Percentiles rank a stretch among this genome's conserved stretches.
Evolutionary conservation across 495 filamentous ascomycete genomes (phyloP).

Genomic region (Letharia lupina): DNA sequence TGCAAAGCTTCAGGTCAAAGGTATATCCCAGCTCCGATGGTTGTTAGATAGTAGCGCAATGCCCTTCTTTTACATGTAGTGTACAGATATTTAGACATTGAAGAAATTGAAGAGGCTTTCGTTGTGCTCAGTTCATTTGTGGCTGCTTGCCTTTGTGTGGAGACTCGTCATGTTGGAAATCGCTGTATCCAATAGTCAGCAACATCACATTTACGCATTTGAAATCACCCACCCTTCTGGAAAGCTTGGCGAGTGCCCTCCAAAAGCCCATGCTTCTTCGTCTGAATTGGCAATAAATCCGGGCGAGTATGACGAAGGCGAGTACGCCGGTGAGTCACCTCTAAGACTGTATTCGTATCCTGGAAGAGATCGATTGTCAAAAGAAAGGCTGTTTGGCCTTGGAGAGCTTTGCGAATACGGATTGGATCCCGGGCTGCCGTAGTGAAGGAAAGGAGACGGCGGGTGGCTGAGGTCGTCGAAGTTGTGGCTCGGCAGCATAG

Average conservation of each 20-base stretch:
- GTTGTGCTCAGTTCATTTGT: constrained; percentile 6
- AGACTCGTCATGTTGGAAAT: constrained; percentile 8
- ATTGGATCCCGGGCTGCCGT: constrained; percentile 18
- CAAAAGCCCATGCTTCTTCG: constrained; percentile 21
- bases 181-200: constrained; percentile 13
- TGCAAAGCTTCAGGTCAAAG: neutral
- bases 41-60: neutral
- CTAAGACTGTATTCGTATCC: constrained; percentile 22
- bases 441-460: constrained; percentile 26
- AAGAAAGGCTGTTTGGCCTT: constrained; percentile 17
- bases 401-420: constrained; percentile 24
- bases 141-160: constrained; percentile 11
- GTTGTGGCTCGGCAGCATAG: constrained; percentile 21
- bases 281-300: constrained; percentile 23
- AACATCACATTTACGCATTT: constrained; percentile 8
- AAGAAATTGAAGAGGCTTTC: neutral
- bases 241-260: constrained; percentile 23
- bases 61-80: constrained; percentile 4
- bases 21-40: neutral
- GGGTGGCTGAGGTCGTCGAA: constrained; percentile 25
- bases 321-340: constrained; percentile 24
- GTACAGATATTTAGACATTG: constrained; percentile 10
- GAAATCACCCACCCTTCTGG: constrained; percentile 20
- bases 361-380: constrained; percentile 23
- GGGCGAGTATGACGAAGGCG: constrained; percentile 25